phyloP scores from a whole-genome alignment of 805 yeast genomes.

The Pichia manshurica region DNA sequence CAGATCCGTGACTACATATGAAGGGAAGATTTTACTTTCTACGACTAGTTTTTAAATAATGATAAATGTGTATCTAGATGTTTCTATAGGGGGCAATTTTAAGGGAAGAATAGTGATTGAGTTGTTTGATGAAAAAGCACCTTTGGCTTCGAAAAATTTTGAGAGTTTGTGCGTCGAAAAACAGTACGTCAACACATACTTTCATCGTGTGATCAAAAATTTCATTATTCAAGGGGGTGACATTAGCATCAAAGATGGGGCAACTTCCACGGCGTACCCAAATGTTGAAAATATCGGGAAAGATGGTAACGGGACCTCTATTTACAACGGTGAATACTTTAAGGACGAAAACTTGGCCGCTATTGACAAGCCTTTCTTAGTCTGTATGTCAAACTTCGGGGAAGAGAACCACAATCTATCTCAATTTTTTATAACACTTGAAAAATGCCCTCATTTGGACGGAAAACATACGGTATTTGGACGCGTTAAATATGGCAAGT shows the following conservation, averaged over 20 bases:
- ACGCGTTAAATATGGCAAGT: slow-evolving; percentile 58
- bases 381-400: slow-evolving; percentile 64
- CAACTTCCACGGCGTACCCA: slow-evolving; percentile 32
- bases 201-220: slow-evolving; percentile 61
- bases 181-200: slow-evolving; percentile 38
- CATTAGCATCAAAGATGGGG: slow-evolving; percentile 21
- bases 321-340: slow-evolving; percentile 27
- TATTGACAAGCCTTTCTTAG: slow-evolving; percentile 42
- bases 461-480: slow-evolving; percentile 81
- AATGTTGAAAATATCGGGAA: slow-evolving; percentile 28
- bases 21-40: too few species aligned
- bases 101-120: slow-evolving; percentile 61
- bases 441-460: slow-evolving; percentile 64
- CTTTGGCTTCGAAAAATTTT: slow-evolving; percentile 51
- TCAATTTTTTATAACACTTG: slow-evolving; percentile 68
- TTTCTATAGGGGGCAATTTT: slow-evolving; percentile 31
- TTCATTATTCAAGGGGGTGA: slow-evolving; percentile 73
- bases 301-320: slow-evolving; percentile 32
- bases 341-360: slow-evolving; percentile 52
- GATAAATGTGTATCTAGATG: slow-evolving; percentile 33
- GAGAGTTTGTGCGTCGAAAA: slow-evolving; percentile 39
- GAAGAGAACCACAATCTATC: slow-evolving; percentile 46
- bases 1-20: too few species aligned
- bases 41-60: slow-evolving; percentile 3
- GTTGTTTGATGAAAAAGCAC: slow-evolving; percentile 45